These are phyloP conservation scores for Strobilomyces confusus DNA, from an alignment of 768 basidiomycete genomes.

Conservation along the genomic window DNA sequence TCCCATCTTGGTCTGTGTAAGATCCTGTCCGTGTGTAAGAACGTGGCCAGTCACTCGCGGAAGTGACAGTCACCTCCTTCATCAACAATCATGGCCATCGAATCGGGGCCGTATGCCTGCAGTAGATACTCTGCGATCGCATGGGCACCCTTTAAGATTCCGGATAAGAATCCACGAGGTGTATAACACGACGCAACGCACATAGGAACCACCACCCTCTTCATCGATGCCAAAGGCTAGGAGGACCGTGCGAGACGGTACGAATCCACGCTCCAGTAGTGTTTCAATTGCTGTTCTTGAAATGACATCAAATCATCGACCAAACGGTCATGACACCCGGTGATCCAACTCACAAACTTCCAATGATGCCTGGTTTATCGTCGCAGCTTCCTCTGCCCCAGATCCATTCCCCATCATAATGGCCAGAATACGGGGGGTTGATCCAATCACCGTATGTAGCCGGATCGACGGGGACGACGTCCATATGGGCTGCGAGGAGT, in stretches of 20 bases:
- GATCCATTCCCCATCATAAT: constrained; percentile 41
- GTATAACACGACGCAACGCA: constrained; percentile 13
- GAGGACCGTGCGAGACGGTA: constrained; percentile 29
- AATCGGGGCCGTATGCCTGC: constrained; percentile 43
- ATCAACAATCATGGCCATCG: constrained; percentile 53
- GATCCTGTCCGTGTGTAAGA: constrained; percentile 22
- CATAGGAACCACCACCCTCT: constrained; percentile 38
- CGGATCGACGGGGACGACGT: constrained; percentile 50
- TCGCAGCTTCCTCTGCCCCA: constrained; percentile 48
- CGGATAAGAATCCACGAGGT: not conserved
- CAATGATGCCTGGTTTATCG: constrained; percentile 38
- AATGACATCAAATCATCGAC: not conserved
- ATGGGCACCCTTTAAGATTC: constrained; percentile 36
- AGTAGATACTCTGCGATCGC: constrained; percentile 39
- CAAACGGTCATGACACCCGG: too few relatives aligned
- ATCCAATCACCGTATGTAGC: constrained; percentile 44
- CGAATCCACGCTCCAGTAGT: constrained; percentile 27
- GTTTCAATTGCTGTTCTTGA: constrained; percentile 26
- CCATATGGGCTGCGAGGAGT: constrained; percentile 46
- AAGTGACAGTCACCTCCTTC: constrained; percentile 42
- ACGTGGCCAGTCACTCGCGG: not conserved
- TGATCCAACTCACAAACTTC: constrained; percentile 29
- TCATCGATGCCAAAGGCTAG: constrained; percentile 45
- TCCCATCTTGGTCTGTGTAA: constrained; percentile 26
- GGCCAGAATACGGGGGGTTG: constrained; percentile 48